Evolutionary conservation across 2,329 filamentous ascomycete species (phyloP).

Genomic region (Cercospora sp.): DNA sequence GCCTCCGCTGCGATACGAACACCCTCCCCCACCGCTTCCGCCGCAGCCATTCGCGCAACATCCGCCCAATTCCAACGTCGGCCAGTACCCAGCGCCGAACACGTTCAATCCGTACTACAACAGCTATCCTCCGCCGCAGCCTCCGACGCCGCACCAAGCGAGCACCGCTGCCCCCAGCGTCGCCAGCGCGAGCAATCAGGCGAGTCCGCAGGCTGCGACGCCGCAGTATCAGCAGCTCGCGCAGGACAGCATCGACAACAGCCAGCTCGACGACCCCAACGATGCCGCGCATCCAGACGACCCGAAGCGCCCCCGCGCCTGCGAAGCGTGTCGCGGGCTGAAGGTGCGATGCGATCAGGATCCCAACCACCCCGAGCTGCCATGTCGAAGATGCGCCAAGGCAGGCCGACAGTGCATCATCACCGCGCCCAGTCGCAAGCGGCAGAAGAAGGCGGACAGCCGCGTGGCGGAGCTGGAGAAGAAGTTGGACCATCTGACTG

Average conservation of each 20-base stretch:
- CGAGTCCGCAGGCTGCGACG: conserved; percentile 24
- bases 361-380: conserved; percentile 58
- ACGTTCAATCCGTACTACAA: conserved; percentile 31
- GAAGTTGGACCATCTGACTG: conserved; percentile 86
- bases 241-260: conserved; percentile 22
- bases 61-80: conserved; percentile 5
- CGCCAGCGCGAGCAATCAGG: conserved; percentile 30
- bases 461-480: conserved; percentile 87
- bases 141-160: conserved; percentile 21
- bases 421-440: conserved; percentile 72
- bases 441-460: conserved; percentile 89
- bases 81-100: conserved; percentile 10
- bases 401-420: conserved; percentile 75
- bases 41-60: conserved; percentile 6
- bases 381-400: conserved; percentile 70
- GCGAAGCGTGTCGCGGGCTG: conserved; percentile 50
- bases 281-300: conserved; percentile 34
- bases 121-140: conserved; percentile 24
- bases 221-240: conserved; percentile 10
- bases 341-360: conserved; percentile 82
- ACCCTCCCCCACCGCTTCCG: neutral
- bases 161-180: conserved; percentile 20
- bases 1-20: neutral
- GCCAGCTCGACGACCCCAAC: conserved; percentile 17
- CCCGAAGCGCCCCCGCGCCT: conserved; percentile 49